Conservation (phyloP, 2,329 filamentous ascomycete genomes). For the Venturia asperata region DNA sequence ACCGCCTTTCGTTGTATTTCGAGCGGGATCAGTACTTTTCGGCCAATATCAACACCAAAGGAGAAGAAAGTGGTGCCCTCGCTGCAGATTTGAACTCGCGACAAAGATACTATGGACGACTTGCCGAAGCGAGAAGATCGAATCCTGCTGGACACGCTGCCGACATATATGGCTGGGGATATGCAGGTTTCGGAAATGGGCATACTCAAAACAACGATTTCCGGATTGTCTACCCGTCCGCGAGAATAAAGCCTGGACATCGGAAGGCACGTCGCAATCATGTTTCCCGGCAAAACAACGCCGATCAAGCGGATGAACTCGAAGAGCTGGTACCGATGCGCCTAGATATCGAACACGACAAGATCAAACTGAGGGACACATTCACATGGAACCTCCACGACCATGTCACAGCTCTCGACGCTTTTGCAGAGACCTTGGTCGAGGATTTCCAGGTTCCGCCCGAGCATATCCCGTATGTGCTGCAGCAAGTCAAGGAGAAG, state of each 20-base stretch:
- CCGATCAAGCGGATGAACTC: slow-evolving; percentile 77
- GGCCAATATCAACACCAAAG: slow-evolving; percentile 46
- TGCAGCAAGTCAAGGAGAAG: slow-evolving; percentile 62
- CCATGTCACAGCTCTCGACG: slow-evolving; percentile 66
- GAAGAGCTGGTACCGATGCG: slow-evolving; percentile 89
- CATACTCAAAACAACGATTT: slow-evolving; percentile 56
- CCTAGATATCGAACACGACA: slow-evolving; percentile 90
- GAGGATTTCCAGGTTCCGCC: slow-evolving; percentile 77
- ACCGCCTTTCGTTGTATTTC: slow-evolving; percentile 57
- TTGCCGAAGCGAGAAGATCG: slow-evolving; percentile 14
- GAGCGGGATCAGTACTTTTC: slow-evolving; percentile 56
- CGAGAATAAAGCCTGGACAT: slow-evolving; percentile 63
- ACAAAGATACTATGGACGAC: slow-evolving; percentile 23
- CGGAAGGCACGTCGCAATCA: slow-evolving; percentile 66
- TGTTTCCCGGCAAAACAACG: slow-evolving; percentile 70
- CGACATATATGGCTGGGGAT: slow-evolving; percentile 60
- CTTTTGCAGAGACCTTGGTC: slow-evolving; percentile 82
- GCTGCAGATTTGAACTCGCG: slow-evolving; percentile 57
- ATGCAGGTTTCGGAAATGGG: slow-evolving; percentile 82
- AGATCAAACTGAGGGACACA: slow-evolving; percentile 89
- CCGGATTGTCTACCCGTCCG: slow-evolving; percentile 69
- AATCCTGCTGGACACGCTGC: slow-evolving; percentile 44
- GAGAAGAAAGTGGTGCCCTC: slow-evolving; percentile 36
- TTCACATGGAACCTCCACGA: slow-evolving; percentile 99
- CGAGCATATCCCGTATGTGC: slow-evolving; percentile 50